These are phyloP conservation scores for Cladosporium sp. DNA, from an alignment of 2,329 filamentous ascomycete species.

Conservation along the genomic window DNA sequence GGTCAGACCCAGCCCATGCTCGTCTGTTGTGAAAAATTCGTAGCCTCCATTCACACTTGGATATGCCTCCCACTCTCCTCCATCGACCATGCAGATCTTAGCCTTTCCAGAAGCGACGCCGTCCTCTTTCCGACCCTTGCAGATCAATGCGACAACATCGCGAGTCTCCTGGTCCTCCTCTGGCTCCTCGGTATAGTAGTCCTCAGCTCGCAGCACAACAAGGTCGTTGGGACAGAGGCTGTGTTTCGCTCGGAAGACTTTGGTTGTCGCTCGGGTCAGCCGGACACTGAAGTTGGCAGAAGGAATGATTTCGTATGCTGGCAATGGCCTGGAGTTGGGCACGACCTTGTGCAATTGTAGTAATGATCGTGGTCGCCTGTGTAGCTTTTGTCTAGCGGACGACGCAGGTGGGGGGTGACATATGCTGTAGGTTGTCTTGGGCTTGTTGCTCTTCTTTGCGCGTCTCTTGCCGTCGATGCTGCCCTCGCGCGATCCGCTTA, in stretches of 20 bases:
- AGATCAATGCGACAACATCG: conserved; percentile 69
- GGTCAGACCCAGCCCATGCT: conserved; percentile 59
- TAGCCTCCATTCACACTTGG: conserved; percentile 47
- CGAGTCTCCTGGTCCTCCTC: conserved; percentile 54
- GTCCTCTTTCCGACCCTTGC: conserved; percentile 50
- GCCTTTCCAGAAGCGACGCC: conserved; percentile 60
- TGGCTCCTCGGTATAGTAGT: conserved; percentile 57
- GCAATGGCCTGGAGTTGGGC: conserved; percentile 61
- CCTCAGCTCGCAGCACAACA: conserved; percentile 69
- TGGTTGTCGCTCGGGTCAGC: conserved; percentile 61
- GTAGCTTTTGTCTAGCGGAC: conserved; percentile 60
- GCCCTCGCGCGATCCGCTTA: conserved; percentile 34
- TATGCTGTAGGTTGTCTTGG: conserved; percentile 65
- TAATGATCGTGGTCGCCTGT: conserved; percentile 67
- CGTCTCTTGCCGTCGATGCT: conserved; percentile 32
- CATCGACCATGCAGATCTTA: conserved; percentile 63
- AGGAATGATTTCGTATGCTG: conserved; percentile 72
- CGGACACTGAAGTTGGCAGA: conserved; percentile 56
- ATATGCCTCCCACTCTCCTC: conserved; percentile 48
- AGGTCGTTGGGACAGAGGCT: conserved; percentile 69
- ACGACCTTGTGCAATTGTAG: conserved; percentile 71
- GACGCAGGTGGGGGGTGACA: conserved; percentile 65
- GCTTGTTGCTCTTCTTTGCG: conserved; percentile 38
- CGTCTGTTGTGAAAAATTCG: conserved; percentile 61
- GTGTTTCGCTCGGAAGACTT: conserved; percentile 63